phyloP scores from a whole-genome alignment of 2,329 filamentous ascomycete genomes.

The Penicillium sp. region DNA sequence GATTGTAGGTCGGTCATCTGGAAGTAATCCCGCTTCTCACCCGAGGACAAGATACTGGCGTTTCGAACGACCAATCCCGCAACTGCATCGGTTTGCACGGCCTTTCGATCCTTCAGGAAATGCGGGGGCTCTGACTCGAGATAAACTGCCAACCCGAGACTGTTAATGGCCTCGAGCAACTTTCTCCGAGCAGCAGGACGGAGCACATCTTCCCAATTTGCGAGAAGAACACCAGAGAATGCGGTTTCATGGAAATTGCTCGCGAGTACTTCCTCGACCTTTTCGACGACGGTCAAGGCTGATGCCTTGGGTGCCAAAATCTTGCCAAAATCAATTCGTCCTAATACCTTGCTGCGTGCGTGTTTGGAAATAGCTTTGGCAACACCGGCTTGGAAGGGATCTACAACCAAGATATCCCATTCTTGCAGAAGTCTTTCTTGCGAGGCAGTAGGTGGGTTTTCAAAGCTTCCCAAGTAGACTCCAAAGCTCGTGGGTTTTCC shows the following conservation, averaged over 20 bases:
- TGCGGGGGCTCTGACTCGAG: constrained; percentile 43
- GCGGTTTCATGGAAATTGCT: constrained; percentile 25
- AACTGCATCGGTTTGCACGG: constrained; percentile 37
- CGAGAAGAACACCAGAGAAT: constrained; percentile 45
- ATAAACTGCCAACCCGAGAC: constrained; percentile 43
- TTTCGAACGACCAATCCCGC: constrained; percentile 44
- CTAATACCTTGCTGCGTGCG: constrained; percentile 27
- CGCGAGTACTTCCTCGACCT: constrained; percentile 30
- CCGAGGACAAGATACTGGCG: constrained; percentile 42
- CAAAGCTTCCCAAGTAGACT: constrained; percentile 45
- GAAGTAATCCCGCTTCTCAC: constrained; percentile 47
- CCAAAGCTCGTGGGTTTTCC: constrained; percentile 41
- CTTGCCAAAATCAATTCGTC: constrained; percentile 33
- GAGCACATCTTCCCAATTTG: constrained; percentile 42
- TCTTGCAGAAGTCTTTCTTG: constrained; percentile 39
- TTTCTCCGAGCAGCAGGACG: constrained; percentile 28
- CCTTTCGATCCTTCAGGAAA: constrained; percentile 40
- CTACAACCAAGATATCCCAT: constrained; percentile 48
- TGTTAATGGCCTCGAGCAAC: constrained; percentile 35
- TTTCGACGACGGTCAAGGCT: constrained; percentile 28
- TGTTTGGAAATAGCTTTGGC: constrained; percentile 32
- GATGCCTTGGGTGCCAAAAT: constrained; percentile 25
- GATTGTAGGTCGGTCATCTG: constrained; percentile 43
- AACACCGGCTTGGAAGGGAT: constrained; percentile 42
- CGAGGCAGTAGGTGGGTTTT: constrained; percentile 29